phyloP scores from a whole-genome alignment of 257 asterid species.

The Nicotiana tomentosiformis region DNA sequence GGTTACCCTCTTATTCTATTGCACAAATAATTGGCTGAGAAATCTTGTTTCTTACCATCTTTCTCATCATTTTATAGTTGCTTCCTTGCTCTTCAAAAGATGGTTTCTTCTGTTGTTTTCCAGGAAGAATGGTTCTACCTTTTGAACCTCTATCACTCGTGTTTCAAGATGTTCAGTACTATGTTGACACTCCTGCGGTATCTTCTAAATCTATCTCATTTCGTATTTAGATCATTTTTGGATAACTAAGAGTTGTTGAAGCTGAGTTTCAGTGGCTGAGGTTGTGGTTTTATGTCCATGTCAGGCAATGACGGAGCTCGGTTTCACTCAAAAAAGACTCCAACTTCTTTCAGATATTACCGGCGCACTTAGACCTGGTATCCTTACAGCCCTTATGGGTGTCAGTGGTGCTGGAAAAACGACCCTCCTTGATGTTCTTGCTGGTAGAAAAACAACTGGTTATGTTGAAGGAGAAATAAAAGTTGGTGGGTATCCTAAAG shows the following conservation, averaged over 20 bases:
- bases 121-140: constrained; percentile 60
- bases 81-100: not conserved
- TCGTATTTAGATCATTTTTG: not conserved
- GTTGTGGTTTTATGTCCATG: not conserved
- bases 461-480: constrained; percentile 41
- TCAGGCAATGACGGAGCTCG: constrained; percentile 56
- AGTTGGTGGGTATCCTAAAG: constrained; percentile 54
- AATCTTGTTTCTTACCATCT: not conserved
- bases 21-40: not conserved
- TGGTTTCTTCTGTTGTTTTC: constrained; percentile 2
- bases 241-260: not conserved
- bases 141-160: constrained; percentile 49
- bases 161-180: constrained; percentile 53
- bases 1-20: constrained; percentile 1
- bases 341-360: constrained; percentile 46
- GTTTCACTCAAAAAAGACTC: constrained; percentile 37
- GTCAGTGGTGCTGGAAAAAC: constrained; percentile 67
- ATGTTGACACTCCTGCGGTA: constrained; percentile 46
- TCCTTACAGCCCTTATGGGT: constrained; percentile 61
- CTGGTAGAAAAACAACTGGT: constrained; percentile 59
- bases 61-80: not conserved
- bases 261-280: not conserved
- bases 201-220: not conserved
- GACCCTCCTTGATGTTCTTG: constrained; percentile 58
- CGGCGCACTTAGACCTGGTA: constrained; percentile 55